Evolutionary conservation across 1,139 yeast genomes (phyloP), one percentile per base, ranked within the genome.

Genomic region (Petasospora rhodanensis): DNA sequence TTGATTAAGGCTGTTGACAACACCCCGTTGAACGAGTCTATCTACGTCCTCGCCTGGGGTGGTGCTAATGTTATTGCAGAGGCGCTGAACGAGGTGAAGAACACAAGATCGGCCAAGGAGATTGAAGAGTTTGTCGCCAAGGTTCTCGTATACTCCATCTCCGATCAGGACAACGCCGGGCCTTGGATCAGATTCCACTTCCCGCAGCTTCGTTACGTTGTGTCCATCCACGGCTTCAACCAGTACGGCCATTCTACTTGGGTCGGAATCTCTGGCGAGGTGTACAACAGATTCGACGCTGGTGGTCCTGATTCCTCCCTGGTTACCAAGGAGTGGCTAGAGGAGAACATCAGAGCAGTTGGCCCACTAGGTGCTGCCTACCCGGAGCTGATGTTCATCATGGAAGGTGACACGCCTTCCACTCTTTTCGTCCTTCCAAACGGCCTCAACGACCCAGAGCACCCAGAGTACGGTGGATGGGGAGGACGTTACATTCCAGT

Each of bases 341-440:
- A 42, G 6, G 35, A 50, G 19, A 44, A 53, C 32, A 42, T 55
- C 22, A 43, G 42, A 12, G 22, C 40, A 5, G 51, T 52, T 12
- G 55, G 59, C 3, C 47, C 53, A 4, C 32, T 55, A 23, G 60
- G 60, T 8, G 38, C 37, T 5, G 49, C 38, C 1, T 55, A 55
- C 28, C 54, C 52, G 1, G 43, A 42, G 5, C 37, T 34, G 14
- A 22, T 42, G 43, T 54, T 45, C 37, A 40, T 30, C 17, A 49
- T 51, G 54, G 60, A 55, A 36, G 59, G 58, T 26, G 58, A 54
- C 26, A 51, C 58, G 6, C 59, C 59, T 9, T 42, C 59, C 2
- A 41, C 48, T 1, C 35, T 55, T 13, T 49, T 29, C 24, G 42
- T 49, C n/a, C 14, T 55, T 5, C 59, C 59, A 11, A 55, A 55